A percentile compares a stretch with the other conserved stretches of the same genome.
Evolutionary conservation across 495 filamentous ascomycete species (phyloP).

Genomic region (Hamigera avellanea): DNA sequence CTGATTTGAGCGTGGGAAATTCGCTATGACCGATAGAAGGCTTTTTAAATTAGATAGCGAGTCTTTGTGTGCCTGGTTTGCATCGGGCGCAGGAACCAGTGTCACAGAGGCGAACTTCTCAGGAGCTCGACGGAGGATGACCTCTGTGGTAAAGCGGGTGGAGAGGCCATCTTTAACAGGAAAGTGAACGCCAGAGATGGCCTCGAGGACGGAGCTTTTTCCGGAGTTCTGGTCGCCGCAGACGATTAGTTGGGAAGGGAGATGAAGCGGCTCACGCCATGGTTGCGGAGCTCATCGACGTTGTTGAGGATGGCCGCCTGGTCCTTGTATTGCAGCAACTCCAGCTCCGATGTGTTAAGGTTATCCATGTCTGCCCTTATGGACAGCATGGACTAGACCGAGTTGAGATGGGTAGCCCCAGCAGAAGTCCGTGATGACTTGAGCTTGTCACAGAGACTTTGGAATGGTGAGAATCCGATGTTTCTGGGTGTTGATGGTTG

Average conservation of each 20-base stretch:
- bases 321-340: slow-evolving; percentile 3
- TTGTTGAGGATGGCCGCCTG: slow-evolving; percentile 23
- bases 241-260: slow-evolving; percentile 57
- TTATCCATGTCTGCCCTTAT: too few relatives aligned
- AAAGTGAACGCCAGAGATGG: slow-evolving; percentile 27
- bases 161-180: slow-evolving; percentile 26
- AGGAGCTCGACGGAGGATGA: slow-evolving; percentile 14
- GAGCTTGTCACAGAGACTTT: too few relatives aligned
- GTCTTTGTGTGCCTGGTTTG: neutral
- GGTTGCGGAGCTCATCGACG: slow-evolving; percentile 39
- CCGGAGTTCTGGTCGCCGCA: slow-evolving; percentile 45
- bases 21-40: slow-evolving; percentile 3
- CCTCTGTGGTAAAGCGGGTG: slow-evolving; percentile 22
- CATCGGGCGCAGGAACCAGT: slow-evolving; percentile 1
- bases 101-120: slow-evolving; percentile 3
- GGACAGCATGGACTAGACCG: too few relatives aligned
- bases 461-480: too few relatives aligned
- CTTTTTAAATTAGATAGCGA: slow-evolving; percentile 2
- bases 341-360: too few relatives aligned
- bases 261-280: slow-evolving; percentile 44
- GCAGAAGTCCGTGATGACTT: too few relatives aligned
- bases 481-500: too few relatives aligned
- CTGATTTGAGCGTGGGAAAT: slow-evolving; percentile 3
- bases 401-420: too few relatives aligned
- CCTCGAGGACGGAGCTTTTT: slow-evolving; percentile 37